Evolutionary conservation across 257 asterid species (phyloP), one percentile per base, ranked within the genome.

Genomic region (Fraxinus cuspidata): DNA sequence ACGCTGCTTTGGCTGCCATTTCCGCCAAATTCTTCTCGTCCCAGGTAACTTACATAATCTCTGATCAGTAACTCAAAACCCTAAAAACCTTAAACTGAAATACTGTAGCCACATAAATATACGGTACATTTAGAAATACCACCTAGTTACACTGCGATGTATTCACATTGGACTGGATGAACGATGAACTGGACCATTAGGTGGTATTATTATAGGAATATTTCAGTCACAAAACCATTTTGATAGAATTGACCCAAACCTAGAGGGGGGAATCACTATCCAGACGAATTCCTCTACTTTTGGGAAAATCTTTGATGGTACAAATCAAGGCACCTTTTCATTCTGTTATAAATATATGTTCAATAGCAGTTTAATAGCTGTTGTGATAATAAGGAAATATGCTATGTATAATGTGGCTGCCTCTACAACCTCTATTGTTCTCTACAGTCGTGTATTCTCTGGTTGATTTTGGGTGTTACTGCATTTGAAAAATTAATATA

Each of bases 1-100:
- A 88, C 86, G 99, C 99, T 31, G 97, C 99, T 70, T 85, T 93
- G 5, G 94, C 99, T 66, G 96, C 99, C 79, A 84, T 95, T 31
- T 85, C 94, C 31, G 98, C 99, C 28, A 95, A 95, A 81, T 86
- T 85, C 89, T 92, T 95, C 81, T 63, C 87, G 2, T 81, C 93
- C 2, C 92, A 88, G 95, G 99, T 93, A 66, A 71, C 32, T 51
- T 1, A 4, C 4, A 23, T 15, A n/a, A n/a, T 19, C 65, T 19
- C 5, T 7, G 12, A 56, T 56, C 27, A 56, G 65, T 56, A n/a
- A n/a, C 65, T 56, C 12, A 56, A 7, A 53, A 56, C 11, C 67
- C 34, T 31, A 31, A 31, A 31, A 31, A 31, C 1, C 34, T 3
- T 9, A n/a, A 58, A n/a, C 9, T 58, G 27, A 58, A n/a, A n/a